Evolutionary conservation across 179 eudicot species (phyloP).

Genomic region (Silene coronaria): DNA sequence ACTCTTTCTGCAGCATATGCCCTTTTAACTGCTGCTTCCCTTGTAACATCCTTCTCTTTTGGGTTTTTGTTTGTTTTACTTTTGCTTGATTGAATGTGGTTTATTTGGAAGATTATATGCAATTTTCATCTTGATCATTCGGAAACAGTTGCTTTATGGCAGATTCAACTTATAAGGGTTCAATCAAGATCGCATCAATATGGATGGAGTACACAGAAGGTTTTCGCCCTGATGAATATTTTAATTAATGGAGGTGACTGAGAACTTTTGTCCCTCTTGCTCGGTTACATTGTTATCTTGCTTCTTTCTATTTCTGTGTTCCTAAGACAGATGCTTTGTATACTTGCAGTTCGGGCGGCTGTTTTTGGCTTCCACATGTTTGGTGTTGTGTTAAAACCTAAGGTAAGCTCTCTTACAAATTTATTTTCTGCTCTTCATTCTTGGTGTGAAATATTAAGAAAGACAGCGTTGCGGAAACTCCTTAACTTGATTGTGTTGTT

Average conservation of each 20-base stretch:
- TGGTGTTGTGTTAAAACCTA: background rate
- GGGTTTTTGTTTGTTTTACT: background rate
- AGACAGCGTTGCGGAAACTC: background rate
- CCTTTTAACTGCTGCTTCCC: conserved; percentile 70
- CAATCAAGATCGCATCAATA: background rate
- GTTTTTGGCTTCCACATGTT: background rate
- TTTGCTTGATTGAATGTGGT: background rate
- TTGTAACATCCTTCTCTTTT: conserved; percentile 37
- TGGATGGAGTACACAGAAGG: background rate
- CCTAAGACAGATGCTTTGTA: background rate
- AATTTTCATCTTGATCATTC: too few species aligned
- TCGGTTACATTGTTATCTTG: background rate
- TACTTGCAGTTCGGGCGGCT: background rate
- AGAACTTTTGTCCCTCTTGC: background rate
- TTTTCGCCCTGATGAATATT: background rate
- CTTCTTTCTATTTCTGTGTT: background rate
- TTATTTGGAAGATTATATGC: too few species aligned
- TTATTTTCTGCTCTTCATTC: background rate
- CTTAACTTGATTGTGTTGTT: background rate
- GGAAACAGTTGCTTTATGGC: background rate
- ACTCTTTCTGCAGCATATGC: conserved; percentile 71
- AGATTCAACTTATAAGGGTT: background rate
- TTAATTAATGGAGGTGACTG: background rate
- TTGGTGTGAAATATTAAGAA: background rate
- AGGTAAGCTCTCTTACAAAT: background rate